These are phyloP conservation scores for Sergeia podlipaevii DNA, from an alignment of 208 protist species.

Conservation along the genomic window DNA sequence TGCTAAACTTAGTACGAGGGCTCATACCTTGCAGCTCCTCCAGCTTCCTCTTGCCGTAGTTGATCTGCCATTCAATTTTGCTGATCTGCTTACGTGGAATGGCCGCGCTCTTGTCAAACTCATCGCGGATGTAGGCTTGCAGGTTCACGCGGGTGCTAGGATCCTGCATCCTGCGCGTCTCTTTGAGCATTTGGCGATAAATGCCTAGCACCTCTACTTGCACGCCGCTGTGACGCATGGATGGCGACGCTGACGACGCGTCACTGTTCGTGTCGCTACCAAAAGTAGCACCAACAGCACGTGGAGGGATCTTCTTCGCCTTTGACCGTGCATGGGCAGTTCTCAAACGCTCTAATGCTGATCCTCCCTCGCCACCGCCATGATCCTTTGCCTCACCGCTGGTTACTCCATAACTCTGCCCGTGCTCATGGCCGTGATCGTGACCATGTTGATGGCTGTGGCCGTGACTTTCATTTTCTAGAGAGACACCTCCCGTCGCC, in stretches of 20 bases:
- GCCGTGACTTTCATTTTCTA: background rate
- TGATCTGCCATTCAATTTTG: slow-evolving; percentile 83
- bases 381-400: background rate
- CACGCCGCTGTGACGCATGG: slow-evolving; percentile 63
- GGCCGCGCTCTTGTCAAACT: slow-evolving; percentile 65
- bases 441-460: background rate
- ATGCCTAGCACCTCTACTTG: slow-evolving; percentile 68
- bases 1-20: slow-evolving; percentile 50
- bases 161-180: slow-evolving; percentile 57
- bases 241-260: background rate
- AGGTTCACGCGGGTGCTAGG: slow-evolving; percentile 40
- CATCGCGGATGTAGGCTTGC: slow-evolving; percentile 48
- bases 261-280: background rate
- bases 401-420: background rate
- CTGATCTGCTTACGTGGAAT: slow-evolving; percentile 62
- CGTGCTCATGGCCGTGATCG: slow-evolving; percentile 3
- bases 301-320: background rate
- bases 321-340: too few species aligned
- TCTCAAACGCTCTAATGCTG: too few species aligned
- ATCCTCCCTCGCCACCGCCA: background rate
- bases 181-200: slow-evolving; percentile 66
- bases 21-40: slow-evolving; percentile 77
- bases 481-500: too few species aligned
- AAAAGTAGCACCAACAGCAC: background rate
- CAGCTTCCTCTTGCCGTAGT: slow-evolving; percentile 74